These are phyloP conservation scores for Alternaria longipes DNA, from an alignment of 2,329 filamentous ascomycete genomes.

Conservation along the genomic window DNA sequence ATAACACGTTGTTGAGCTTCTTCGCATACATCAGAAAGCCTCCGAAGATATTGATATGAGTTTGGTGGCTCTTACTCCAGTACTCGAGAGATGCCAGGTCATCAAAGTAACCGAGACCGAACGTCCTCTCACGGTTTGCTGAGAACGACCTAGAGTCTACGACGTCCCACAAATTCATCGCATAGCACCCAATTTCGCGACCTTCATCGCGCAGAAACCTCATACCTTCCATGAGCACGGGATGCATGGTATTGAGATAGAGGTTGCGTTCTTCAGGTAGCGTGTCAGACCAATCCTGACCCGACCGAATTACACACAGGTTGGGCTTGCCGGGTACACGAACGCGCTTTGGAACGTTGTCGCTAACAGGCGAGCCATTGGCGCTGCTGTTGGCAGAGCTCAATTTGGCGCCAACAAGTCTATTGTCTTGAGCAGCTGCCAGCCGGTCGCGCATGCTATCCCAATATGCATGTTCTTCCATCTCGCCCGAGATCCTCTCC, in stretches of 20 bases:
- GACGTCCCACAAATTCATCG: constrained; percentile 57
- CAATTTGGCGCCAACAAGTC: constrained; percentile 37
- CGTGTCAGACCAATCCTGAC: constrained; percentile 58
- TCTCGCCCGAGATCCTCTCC: constrained; percentile 47
- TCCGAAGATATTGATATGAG: constrained; percentile 55
- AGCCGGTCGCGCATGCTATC: constrained; percentile 59
- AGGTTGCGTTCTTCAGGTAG: constrained; percentile 53
- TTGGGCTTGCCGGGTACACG: constrained; percentile 53
- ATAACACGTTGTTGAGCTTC: constrained; percentile 49
- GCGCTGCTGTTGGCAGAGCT: not conserved
- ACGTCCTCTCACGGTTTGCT: constrained; percentile 47
- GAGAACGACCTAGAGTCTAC: constrained; percentile 37
- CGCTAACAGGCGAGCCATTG: not conserved
- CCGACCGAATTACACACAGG: constrained; percentile 57
- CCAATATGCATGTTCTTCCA: constrained; percentile 59
- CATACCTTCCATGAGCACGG: constrained; percentile 56
- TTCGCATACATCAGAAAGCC: constrained; percentile 54
- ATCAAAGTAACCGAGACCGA: constrained; percentile 56
- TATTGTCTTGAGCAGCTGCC: constrained; percentile 51
- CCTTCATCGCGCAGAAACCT: constrained; percentile 57
- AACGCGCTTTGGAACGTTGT: constrained; percentile 27
- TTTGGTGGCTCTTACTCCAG: constrained; percentile 54
- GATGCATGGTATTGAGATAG: constrained; percentile 59
- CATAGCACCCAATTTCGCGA: constrained; percentile 55
- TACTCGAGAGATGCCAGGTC: constrained; percentile 53